A percentile compares a stretch with the other conserved stretches of the same genome.
phyloP scores from a whole-genome alignment of 176 grass and related monocot genomes.

The Musa troglodytarum region DNA sequence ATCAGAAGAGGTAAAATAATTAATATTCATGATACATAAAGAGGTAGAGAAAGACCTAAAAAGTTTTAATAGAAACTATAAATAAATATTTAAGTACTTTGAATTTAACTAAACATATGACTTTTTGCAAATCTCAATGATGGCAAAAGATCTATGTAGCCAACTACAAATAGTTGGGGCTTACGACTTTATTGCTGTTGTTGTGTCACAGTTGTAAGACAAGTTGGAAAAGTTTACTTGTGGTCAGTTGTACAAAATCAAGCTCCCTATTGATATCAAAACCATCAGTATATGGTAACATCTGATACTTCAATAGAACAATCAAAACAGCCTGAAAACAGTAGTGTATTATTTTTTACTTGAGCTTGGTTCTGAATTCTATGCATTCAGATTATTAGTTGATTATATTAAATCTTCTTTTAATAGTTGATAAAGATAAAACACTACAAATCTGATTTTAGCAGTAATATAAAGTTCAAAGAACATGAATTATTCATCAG shows the following conservation, averaged over 20 bases:
- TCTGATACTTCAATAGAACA: background rate
- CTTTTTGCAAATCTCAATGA: no score
- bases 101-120: no score
- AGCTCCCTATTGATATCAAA: background rate
- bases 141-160: no score
- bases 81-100: no score
- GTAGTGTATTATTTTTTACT: background rate
- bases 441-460: background rate
- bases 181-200: no score
- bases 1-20: no score
- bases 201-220: no score
- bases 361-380: background rate
- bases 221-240: no score
- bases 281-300: background rate
- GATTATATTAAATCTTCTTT: background rate
- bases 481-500: background rate
- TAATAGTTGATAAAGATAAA: conserved; percentile 1
- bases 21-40: no score
- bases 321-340: background rate
- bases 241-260: background rate
- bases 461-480: background rate
- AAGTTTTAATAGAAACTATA: no score
- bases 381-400: background rate
- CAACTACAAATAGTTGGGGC: no score
- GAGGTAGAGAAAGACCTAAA: no score